Conservation (phyloP, 768 basidiomycete species). For the Psilocybe cubensis region DNA sequence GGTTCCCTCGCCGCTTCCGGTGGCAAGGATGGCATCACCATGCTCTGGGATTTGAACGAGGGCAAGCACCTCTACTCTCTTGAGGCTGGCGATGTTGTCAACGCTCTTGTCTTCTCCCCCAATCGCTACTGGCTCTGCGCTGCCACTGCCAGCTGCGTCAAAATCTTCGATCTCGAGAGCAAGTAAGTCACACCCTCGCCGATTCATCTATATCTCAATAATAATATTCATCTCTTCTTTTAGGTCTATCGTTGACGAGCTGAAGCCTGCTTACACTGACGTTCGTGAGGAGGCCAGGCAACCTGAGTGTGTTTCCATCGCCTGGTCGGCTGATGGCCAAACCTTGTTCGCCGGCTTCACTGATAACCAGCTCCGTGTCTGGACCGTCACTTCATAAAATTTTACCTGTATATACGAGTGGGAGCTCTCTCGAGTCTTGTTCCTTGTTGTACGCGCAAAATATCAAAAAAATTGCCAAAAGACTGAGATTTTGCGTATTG, state of each 20-base stretch:
- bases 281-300: conserved; percentile 71
- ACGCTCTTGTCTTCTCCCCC: conserved; percentile 98
- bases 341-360: conserved; percentile 97
- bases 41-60: conserved; percentile 99
- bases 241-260: conserved; percentile 97
- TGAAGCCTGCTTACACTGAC: conserved; percentile 92
- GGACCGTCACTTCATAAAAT: conserved; percentile 74
- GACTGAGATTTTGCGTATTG: conserved; percentile 14
- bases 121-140: conserved; percentile 99
- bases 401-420: conserved; percentile 24
- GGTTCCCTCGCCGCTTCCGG: conserved; percentile 99
- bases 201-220: background rate
- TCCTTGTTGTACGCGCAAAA: conserved; percentile 30
- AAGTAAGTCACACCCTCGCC: conserved; percentile 67
- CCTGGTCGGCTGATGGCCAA: conserved; percentile 98
- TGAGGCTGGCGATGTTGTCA: conserved; percentile 97
- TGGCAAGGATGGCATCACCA: conserved; percentile 99
- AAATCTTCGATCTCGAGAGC: conserved; percentile 99
- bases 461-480: conserved; percentile 39
- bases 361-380: conserved; percentile 92
- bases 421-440: conserved; percentile 21
- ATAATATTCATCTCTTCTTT: conserved; percentile 6
- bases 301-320: conserved; percentile 94
- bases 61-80: conserved; percentile 99
- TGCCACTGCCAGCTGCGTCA: conserved; percentile 95